phyloP scores from a whole-genome alignment of 139 green algal species.

The Micromonas commoda region DNA sequence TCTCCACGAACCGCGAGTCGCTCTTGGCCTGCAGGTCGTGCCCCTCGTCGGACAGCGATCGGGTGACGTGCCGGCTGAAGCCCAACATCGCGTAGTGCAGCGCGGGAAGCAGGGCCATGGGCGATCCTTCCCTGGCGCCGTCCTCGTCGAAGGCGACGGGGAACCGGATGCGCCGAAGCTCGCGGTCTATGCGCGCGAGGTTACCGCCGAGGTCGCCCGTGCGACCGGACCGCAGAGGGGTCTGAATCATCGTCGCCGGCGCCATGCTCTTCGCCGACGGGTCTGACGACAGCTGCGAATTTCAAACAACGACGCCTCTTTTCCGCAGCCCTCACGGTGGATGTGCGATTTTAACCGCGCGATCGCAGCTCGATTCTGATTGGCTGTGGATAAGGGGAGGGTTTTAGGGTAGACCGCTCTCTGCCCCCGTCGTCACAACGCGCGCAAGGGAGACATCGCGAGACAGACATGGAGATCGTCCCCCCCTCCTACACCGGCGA shows the following conservation, averaged over 20 bases:
- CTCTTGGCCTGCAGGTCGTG: slow-evolving; percentile 21
- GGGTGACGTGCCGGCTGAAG: not conserved
- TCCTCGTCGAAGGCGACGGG: slow-evolving; percentile 5
- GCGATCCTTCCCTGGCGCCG: not conserved
- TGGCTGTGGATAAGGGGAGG: no score
- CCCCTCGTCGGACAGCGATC: not conserved
- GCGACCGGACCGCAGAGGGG: not conserved
- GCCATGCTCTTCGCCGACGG: no score
- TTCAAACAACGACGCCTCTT: no score
- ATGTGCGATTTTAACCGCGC: no score
- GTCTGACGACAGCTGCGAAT: no score
- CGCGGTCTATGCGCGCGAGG: not conserved
- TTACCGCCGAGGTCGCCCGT: slow-evolving; percentile 1
- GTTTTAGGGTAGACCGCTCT: no score
- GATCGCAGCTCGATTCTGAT: no score
- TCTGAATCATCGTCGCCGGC: not conserved
- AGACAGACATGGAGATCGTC: not conserved
- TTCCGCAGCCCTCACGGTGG: no score
- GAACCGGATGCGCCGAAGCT: not conserved
- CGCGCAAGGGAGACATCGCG: no score
- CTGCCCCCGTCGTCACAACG: no score
- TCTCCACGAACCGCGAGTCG: slow-evolving; percentile 22
- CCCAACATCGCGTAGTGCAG: slow-evolving; percentile 24
- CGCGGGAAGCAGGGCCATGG: slow-evolving; percentile 15
- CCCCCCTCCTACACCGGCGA: slow-evolving; percentile 18